phyloP scores from a whole-genome alignment of 805 yeast genomes.

The Candida taoyuanica region DNA sequence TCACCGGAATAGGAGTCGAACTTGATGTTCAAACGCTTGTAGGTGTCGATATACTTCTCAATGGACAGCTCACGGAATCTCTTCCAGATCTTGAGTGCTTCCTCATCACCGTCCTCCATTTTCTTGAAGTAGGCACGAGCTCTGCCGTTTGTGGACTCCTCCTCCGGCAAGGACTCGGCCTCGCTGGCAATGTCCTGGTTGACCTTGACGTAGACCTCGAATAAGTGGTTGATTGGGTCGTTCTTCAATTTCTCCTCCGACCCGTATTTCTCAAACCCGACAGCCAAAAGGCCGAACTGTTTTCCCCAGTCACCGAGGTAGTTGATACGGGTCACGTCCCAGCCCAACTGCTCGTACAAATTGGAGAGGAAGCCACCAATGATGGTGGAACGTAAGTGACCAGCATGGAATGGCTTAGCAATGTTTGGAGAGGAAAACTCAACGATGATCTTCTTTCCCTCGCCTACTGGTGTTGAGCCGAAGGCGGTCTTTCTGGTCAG shows the following conservation, averaged over 20 bases:
- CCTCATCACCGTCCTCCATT: constrained; percentile 92
- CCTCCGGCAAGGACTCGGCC: constrained; percentile 44
- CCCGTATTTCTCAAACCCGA: constrained; percentile 88
- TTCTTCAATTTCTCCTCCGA: constrained; percentile 58
- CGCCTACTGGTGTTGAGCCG: constrained; percentile 74
- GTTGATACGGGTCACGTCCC: constrained; percentile 89
- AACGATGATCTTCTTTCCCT: constrained; percentile 63
- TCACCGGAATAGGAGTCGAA: constrained; percentile 94
- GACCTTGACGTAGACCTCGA: constrained; percentile 86
- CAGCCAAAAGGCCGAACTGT: constrained; percentile 94
- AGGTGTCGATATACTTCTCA: constrained; percentile 78
- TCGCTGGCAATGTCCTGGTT: constrained; percentile 67
- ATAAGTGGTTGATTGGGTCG: constrained; percentile 92
- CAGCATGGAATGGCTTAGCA: constrained; percentile 99
- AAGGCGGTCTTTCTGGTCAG: constrained; percentile 53
- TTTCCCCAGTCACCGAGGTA: constrained; percentile 99
- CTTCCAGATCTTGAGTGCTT: constrained; percentile 73
- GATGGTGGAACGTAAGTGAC: constrained; percentile 95
- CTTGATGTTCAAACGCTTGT: constrained; percentile 84
- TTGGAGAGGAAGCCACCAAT: constrained; percentile 94
- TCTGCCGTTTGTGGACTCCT: constrained; percentile 60
- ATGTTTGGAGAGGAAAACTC: constrained; percentile 98
- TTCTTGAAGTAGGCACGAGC: constrained; percentile 84
- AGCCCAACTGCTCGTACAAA: constrained; percentile 85
- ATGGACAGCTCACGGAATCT: constrained; percentile 90